Base-by-base conservation (phyloP, 73 alveolate genomes). In the Uronychia binucleata region DNA sequence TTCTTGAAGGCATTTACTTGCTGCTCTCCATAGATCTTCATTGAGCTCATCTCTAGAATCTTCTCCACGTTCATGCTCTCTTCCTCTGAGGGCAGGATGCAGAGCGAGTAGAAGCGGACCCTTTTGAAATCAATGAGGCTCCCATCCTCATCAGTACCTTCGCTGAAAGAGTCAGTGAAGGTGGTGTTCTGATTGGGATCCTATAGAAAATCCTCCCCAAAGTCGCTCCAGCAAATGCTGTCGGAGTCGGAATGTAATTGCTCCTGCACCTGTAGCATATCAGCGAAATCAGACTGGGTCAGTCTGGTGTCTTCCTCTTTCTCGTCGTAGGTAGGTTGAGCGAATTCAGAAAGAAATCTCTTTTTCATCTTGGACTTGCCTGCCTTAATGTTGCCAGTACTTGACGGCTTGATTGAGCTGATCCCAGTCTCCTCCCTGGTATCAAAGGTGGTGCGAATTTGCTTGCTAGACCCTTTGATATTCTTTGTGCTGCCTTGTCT, bases 41-140 rank as follows among this genome's bases (percentile, higher is more conserved):
- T 46, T 46, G 5, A 46, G 19, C 67, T 46, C 67, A 46, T 46
- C 19, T 46, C 67, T 11, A 46, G 19, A 46, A 46, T 46, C 19
- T 46, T 46, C 5, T 81, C 34, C 11, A 81, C 30, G 26, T 30
- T 78, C 32, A 58, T 34, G 0, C 77, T 58, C 31, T 58, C 91
- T 29, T 83, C 76, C 34, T 89, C 85, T 1, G 95, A 89, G 1
- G 95, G 95, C 31, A 89, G 83, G 0, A 60, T 78, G n/a, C 89
- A 82, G 26, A 77, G 33, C 1, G 91, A 84, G 57, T 33, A 77
- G 77, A 89, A 89, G 30, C 92, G 67, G 11, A 88, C 93, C 59
- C 81, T 34, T n/a, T 58, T 28, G 67, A 46, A 46, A 19, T 46
- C 67, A 46, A 46, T 46, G 67, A 5, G 19, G 19, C 67, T 46